Conservation (phyloP, 148 eudicot genomes). For the Beta vulgaris region DNA sequence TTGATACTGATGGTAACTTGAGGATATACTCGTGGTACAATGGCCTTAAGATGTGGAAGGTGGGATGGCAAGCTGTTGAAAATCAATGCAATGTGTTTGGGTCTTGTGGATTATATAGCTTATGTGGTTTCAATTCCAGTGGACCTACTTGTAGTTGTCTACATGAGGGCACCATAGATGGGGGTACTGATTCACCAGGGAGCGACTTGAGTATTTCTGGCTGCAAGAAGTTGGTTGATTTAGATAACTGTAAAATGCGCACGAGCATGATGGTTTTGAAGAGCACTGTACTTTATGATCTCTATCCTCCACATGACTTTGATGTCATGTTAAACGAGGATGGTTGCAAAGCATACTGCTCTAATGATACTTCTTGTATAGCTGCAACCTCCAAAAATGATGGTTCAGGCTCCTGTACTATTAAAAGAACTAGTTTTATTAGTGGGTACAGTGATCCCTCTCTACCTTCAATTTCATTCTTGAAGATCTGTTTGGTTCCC, state of each 20-base stretch:
- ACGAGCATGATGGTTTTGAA: constrained; percentile 48
- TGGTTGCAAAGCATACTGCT: constrained; percentile 45
- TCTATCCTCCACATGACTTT: constrained; percentile 54
- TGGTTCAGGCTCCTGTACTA: constrained; percentile 56
- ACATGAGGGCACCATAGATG: constrained; percentile 30
- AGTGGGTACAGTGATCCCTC: constrained; percentile 49
- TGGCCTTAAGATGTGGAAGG: constrained; percentile 37
- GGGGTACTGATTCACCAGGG: constrained; percentile 21
- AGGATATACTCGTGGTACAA: constrained; percentile 56
- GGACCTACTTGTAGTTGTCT: constrained; percentile 57
- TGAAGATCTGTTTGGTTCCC: constrained; percentile 59
- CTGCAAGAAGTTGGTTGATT: constrained; percentile 52
- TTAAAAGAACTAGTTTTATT: constrained; percentile 51
- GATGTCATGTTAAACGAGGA: constrained; percentile 50
- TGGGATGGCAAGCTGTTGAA: constrained; percentile 67
- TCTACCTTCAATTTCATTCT: constrained; percentile 41
- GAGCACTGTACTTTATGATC: constrained; percentile 55
- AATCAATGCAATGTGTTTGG: constrained; percentile 58
- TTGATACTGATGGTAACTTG: constrained; percentile 58
- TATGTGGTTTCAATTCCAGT: constrained; percentile 49
- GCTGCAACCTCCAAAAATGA: constrained; percentile 62
- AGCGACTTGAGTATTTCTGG: constrained; percentile 31
- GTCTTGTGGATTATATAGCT: constrained; percentile 54
- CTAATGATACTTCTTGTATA: constrained; percentile 46
- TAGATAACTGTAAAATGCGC: constrained; percentile 50